These are phyloP conservation scores for Candida sojae DNA, from an alignment of 1,139 yeast genomes.

Conservation along the genomic window DNA sequence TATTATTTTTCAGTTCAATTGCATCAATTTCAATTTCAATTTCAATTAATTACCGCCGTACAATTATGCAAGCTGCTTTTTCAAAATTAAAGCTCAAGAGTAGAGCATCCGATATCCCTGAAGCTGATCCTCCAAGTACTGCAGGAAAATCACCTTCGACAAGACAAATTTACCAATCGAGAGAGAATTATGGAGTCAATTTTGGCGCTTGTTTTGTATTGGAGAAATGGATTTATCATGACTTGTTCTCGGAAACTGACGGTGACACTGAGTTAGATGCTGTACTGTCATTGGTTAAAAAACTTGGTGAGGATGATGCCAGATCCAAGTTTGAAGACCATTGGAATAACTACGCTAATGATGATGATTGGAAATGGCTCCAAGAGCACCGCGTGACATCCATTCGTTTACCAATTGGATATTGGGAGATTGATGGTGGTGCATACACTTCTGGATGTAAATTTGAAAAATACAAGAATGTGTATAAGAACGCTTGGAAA, in stretches of 20 bases:
- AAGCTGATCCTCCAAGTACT: slow-evolving; percentile 30
- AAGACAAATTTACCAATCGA: slow-evolving; percentile 59
- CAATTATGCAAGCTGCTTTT: slow-evolving; percentile 12
- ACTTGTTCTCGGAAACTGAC: slow-evolving; percentile 50
- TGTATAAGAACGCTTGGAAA: slow-evolving; percentile 75
- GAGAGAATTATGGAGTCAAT: slow-evolving; percentile 83
- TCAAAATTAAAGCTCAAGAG: slow-evolving; percentile 39
- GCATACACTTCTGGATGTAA: slow-evolving; percentile 58
- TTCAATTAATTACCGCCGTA: background rate
- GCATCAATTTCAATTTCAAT: background rate
- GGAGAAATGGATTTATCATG: slow-evolving; percentile 73
- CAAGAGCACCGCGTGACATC: slow-evolving; percentile 66
- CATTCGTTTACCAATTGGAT: slow-evolving; percentile 85
- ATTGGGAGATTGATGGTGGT: slow-evolving; percentile 81
- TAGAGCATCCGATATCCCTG: slow-evolving; percentile 30
- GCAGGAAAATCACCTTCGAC: slow-evolving; percentile 41
- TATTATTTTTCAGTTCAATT: background rate
- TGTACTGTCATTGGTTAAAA: slow-evolving; percentile 46
- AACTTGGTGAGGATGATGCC: slow-evolving; percentile 57
- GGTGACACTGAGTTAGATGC: slow-evolving; percentile 75
- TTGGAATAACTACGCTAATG: slow-evolving; percentile 66
- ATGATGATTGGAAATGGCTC: slow-evolving; percentile 81
- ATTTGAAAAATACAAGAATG: slow-evolving; percentile 53
- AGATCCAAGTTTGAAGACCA: slow-evolving; percentile 60
- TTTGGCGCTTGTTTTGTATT: slow-evolving; percentile 81